These are phyloP conservation scores for Salix suchowensis DNA, from an alignment of 345 rosid species.

Conservation along the genomic window DNA sequence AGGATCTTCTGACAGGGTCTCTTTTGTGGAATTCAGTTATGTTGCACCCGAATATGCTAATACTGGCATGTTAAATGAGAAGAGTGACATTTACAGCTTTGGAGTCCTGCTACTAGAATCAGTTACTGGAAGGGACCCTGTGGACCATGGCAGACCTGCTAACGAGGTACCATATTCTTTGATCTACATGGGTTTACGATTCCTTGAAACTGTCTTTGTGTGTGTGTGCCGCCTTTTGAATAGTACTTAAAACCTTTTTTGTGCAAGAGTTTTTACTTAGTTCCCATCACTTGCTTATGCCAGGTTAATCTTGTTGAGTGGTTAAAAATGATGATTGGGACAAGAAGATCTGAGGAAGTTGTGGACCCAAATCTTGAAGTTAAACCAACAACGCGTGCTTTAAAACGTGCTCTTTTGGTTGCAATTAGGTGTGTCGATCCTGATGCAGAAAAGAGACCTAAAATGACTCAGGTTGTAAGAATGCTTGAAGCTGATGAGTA, in stretches of 20 bases:
- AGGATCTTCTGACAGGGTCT: slow-evolving; percentile 9
- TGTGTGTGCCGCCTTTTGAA: background rate
- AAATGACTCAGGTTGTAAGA: slow-evolving; percentile 78
- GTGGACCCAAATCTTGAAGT: slow-evolving; percentile 72
- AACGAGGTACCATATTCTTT: slow-evolving; percentile 49
- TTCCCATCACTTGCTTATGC: slow-evolving; percentile 5
- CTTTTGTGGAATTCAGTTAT: slow-evolving; percentile 50
- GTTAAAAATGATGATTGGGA: slow-evolving; percentile 94
- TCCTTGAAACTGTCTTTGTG: background rate
- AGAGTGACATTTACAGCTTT: slow-evolving; percentile 93
- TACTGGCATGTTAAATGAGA: slow-evolving; percentile 84
- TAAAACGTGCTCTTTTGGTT: slow-evolving; percentile 74
- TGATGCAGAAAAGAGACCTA: slow-evolving; percentile 81
- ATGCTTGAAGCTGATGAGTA: slow-evolving; percentile 89
- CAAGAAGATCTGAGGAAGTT: slow-evolving; percentile 90
- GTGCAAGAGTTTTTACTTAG: background rate
- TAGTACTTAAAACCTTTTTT: background rate
- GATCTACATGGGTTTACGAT: background rate
- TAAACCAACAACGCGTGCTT: slow-evolving; percentile 63
- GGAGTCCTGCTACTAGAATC: slow-evolving; percentile 92
- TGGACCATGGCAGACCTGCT: slow-evolving; percentile 87
- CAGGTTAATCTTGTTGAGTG: slow-evolving; percentile 96
- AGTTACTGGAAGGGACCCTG: slow-evolving; percentile 92
- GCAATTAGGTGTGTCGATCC: slow-evolving; percentile 91
- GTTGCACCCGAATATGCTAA: slow-evolving; percentile 98